Evolutionary conservation across 1,139 yeast species (phyloP).

Genomic region (Wickerhamiella infanticola): DNA sequence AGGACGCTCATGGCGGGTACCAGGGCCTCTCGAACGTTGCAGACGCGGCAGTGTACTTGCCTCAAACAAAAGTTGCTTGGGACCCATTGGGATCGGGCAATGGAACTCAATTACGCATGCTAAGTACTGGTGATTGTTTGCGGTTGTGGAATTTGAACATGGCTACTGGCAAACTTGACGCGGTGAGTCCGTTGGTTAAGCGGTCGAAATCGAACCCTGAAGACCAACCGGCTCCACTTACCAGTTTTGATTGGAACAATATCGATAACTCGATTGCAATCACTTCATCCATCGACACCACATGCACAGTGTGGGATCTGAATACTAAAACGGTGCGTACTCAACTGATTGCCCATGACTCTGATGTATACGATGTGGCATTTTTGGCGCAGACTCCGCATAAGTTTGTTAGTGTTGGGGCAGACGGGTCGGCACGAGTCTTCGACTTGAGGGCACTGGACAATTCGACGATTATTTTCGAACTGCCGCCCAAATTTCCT

Average conservation of each 20-base stretch:
- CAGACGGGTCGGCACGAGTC: constrained; percentile 87
- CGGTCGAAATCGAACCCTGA: constrained; percentile 32
- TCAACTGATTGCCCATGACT: constrained; percentile 90
- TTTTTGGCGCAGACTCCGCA: constrained; percentile 63
- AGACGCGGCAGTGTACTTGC: constrained; percentile 46
- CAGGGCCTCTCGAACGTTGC: constrained; percentile 32
- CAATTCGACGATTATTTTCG: constrained; percentile 89
- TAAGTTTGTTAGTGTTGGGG: constrained; percentile 84
- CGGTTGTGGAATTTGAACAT: constrained; percentile 43
- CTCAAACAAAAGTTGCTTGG: constrained; percentile 59
- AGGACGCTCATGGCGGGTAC: constrained; percentile 1
- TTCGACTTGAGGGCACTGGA: constrained; percentile 82
- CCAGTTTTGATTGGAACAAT: constrained; percentile 87
- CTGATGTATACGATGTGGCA: constrained; percentile 85
- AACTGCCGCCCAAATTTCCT: constrained; percentile 30
- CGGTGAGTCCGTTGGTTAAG: constrained; percentile 28
- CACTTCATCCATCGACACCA: constrained; percentile 85
- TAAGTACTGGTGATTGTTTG: constrained; percentile 58
- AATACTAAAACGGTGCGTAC: constrained; percentile 68
- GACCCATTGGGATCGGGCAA: constrained; percentile 32
- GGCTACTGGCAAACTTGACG: constrained; percentile 27
- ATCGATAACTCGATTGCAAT: constrained; percentile 56
- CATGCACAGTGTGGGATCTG: constrained; percentile 93
- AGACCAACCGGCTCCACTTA: constrained; percentile 41
- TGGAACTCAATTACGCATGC: constrained; percentile 28